Evolutionary conservation across 2,329 filamentous ascomycete genomes (phyloP).

Genomic region (Knufia fluminis): DNA sequence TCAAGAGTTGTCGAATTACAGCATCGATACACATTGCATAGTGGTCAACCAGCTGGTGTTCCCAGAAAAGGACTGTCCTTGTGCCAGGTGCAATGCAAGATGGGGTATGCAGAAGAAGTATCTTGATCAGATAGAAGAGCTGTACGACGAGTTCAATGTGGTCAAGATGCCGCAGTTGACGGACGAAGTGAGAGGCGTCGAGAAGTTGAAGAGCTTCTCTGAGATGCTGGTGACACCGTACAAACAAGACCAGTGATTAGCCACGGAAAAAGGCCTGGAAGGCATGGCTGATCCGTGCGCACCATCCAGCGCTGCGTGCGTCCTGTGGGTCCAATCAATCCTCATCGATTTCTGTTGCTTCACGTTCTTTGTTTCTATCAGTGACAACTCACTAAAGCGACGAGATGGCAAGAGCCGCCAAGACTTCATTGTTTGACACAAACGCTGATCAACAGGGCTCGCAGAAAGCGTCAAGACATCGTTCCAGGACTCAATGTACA

Average conservation of each 20-base stretch:
- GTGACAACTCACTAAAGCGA: too few relatives aligned
- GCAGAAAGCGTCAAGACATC: too few relatives aligned
- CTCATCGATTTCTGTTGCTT: too few relatives aligned
- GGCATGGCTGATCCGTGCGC: too few relatives aligned
- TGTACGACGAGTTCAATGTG: conserved; percentile 98
- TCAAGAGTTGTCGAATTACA: conserved; percentile 85
- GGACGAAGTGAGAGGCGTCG: conserved; percentile 92
- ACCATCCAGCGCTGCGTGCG: too few relatives aligned
- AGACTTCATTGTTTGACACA: too few relatives aligned
- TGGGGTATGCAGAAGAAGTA: conserved; percentile 99
- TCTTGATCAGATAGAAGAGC: conserved; percentile 92
- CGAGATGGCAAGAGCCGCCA: too few relatives aligned
- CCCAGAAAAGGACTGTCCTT: conserved; percentile 72
- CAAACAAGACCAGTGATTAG: conserved; percentile 33
- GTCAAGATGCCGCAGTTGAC: conserved; percentile 95
- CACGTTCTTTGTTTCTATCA: too few relatives aligned
- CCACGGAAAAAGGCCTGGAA: too few relatives aligned
- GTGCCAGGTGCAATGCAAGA: conserved; percentile 89
- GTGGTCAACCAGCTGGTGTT: conserved; percentile 97
- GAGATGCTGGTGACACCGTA: conserved; percentile 43
- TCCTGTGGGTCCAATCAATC: too few relatives aligned
- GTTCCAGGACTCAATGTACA: too few relatives aligned
- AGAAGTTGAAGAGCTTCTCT: conserved; percentile 63
- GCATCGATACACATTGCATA: conserved; percentile 93
- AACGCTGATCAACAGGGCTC: too few relatives aligned